Base-by-base conservation (phyloP, 257 asterid species). In the Solanum phureja region DNA sequence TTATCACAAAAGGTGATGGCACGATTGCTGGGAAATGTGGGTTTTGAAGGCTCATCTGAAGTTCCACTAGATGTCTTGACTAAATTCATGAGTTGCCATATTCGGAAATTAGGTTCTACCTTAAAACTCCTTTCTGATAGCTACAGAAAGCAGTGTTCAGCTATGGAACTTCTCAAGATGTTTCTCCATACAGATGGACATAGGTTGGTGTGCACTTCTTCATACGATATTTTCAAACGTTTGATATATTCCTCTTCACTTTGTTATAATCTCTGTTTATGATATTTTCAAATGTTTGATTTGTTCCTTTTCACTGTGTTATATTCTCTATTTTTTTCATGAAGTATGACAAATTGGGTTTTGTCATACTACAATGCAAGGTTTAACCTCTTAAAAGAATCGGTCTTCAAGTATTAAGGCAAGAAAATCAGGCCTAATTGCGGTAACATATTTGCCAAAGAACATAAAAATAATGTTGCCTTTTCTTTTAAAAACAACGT, bases 1-100 rank as follows among this genome's bases (percentile, higher is more conserved):
- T 88, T 93, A 92, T 92, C 99, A 12, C 95, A 91, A 90, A 94
- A 94, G 90, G 98, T 94, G 91, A 91, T 95, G 58, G 98, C 94
- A n/a, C 96, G 92, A n/a, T 88, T 92, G 88, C 95, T 97, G 82
- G 83, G 88, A 83, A 95, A 90, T 83, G 74, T 88, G 84, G 99
- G 99, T 35, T 97, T 95, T 90, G 99, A 95, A 56, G 93, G 96
- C 90, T 95, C 99, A 88, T 93, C 96, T 52, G 98, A 95, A 86
- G 87, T 92, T 83, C 91, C 98, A 6, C 90, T 95, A 86, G 95
- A 93, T 89, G 96, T 96, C 84, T 85, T 97, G 89, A 90, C 93
- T 29, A 98, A 95, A 93, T 89, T 97, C 85, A 90, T 95, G 92
- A 94, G 98, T 87, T 87, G 95, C 91, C 99, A 95, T 89, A 91